Evolutionary conservation across 768 basidiomycete genomes (phyloP).

Genomic region (Coprinopsis strossmayeri): DNA sequence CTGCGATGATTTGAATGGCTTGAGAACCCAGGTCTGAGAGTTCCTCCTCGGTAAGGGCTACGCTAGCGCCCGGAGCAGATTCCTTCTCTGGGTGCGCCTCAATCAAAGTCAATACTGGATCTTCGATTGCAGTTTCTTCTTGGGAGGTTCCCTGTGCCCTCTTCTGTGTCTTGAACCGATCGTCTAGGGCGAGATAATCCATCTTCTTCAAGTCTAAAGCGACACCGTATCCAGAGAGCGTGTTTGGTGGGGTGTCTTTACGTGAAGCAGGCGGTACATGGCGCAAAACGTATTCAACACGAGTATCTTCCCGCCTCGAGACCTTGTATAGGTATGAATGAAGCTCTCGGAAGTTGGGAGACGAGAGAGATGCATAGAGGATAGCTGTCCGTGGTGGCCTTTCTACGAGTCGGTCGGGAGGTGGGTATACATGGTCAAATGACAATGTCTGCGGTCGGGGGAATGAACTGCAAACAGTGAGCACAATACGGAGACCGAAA

Average conservation of each 20-base stretch:
- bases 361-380: constrained; percentile 66
- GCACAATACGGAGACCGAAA: constrained; percentile 1
- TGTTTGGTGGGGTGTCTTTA: constrained; percentile 11
- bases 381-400: constrained; percentile 60
- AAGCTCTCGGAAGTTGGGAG: constrained; percentile 63
- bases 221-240: constrained; percentile 86
- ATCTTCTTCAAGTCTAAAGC: constrained; percentile 92
- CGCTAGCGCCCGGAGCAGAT: constrained; percentile 31
- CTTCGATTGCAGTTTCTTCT: constrained; percentile 22
- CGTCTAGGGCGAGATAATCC: constrained; percentile 93
- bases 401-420: constrained; percentile 35
- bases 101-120: constrained; percentile 34
- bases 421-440: constrained; percentile 72
- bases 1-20: constrained; percentile 67
- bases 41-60: constrained; percentile 46
- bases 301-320: constrained; percentile 34
- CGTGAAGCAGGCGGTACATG: constrained; percentile 39
- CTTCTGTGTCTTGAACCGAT: constrained; percentile 38
- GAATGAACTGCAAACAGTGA: constrained; percentile 19
- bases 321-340: constrained; percentile 57
- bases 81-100: constrained; percentile 31
- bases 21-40: constrained; percentile 66
- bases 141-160: constrained; percentile 11
- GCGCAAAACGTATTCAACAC: constrained; percentile 73
- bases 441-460: constrained; percentile 48